Percentiles rank a stretch among this genome's conserved stretches.
phyloP scores from a whole-genome alignment of 352 stramenopile species.

The Pythium chondricola region DNA sequence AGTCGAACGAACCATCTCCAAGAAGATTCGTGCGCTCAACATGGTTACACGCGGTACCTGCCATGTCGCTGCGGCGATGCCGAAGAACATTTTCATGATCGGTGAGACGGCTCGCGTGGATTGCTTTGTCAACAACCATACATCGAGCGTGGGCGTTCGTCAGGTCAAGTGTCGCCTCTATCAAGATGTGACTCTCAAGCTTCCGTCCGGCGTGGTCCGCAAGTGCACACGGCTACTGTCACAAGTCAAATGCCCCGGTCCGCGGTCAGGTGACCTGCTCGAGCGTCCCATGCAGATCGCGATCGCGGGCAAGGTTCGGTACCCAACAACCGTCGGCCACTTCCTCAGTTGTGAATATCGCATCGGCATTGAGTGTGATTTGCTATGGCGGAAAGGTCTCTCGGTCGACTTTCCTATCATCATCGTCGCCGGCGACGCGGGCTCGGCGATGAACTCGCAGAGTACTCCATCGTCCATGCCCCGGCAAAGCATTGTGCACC shows the following conservation, averaged over 20 bases:
- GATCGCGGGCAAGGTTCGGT: conserved; percentile 46
- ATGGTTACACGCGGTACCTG: conserved; percentile 52
- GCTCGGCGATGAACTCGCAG: neutral
- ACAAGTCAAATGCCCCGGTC: conserved; percentile 46
- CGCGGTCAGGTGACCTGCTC: conserved; percentile 41
- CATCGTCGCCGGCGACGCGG: conserved; percentile 15
- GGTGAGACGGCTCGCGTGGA: conserved; percentile 55
- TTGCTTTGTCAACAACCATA: conserved; percentile 75
- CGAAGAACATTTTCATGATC: conserved; percentile 50
- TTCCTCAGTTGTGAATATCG: conserved; percentile 61
- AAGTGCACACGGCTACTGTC: conserved; percentile 39
- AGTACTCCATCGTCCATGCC: conserved; percentile 14
- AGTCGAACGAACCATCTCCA: conserved; percentile 56
- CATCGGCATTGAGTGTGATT: conserved; percentile 58
- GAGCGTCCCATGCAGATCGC: conserved; percentile 54
- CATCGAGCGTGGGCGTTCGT: conserved; percentile 34
- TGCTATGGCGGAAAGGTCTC: conserved; percentile 21
- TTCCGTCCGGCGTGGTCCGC: conserved; percentile 26
- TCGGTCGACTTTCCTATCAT: conserved; percentile 25
- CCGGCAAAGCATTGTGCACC: conserved; percentile 6
- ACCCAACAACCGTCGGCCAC: conserved; percentile 39
- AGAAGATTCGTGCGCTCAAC: conserved; percentile 48
- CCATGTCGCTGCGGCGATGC: conserved; percentile 56
- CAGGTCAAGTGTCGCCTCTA: conserved; percentile 50
- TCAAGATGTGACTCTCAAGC: conserved; percentile 50